A percentile compares a stretch with the other conserved stretches of the same genome.
These are phyloP conservation scores for Talaromyces trachyspermus DNA, from an alignment of 495 filamentous ascomycete species.

Conservation along the genomic window DNA sequence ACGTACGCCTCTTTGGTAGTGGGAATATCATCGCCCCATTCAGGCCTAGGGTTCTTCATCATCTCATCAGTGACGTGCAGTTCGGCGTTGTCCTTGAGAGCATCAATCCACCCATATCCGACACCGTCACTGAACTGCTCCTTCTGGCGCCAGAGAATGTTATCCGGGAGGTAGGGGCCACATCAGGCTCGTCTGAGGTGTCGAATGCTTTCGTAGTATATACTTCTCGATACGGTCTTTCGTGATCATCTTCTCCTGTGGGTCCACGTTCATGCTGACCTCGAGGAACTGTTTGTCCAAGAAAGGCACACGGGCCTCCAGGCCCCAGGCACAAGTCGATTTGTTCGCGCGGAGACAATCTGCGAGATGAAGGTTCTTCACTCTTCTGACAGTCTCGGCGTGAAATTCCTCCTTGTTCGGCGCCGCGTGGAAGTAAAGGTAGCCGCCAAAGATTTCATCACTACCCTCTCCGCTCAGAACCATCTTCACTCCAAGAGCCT, in stretches of 20 bases:
- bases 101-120: constrained; percentile 98
- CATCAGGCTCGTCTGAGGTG: constrained; percentile 72
- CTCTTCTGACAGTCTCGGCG: constrained; percentile 80
- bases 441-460: constrained; percentile 97
- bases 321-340: constrained; percentile 96
- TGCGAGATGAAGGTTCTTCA: constrained; percentile 91
- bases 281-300: constrained; percentile 95
- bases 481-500: constrained; percentile 99
- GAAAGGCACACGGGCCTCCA: constrained; percentile 97
- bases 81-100: constrained; percentile 88
- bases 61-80: constrained; percentile 86
- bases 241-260: constrained; percentile 88
- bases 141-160: constrained; percentile 98
- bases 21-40: constrained; percentile 87
- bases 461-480: constrained; percentile 92
- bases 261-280: constrained; percentile 84
- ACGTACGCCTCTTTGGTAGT: constrained; percentile 93
- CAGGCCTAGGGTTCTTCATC: constrained; percentile 91
- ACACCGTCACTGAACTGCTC: constrained; percentile 99
- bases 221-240: constrained; percentile 92
- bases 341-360: constrained; percentile 98
- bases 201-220: constrained; percentile 97
- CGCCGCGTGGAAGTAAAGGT: constrained; percentile 95
- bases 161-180: constrained; percentile 81
- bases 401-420: constrained; percentile 89